phyloP scores from a whole-genome alignment of 306 rosid genomes.

The Amphicarpaea edgeworthii region DNA sequence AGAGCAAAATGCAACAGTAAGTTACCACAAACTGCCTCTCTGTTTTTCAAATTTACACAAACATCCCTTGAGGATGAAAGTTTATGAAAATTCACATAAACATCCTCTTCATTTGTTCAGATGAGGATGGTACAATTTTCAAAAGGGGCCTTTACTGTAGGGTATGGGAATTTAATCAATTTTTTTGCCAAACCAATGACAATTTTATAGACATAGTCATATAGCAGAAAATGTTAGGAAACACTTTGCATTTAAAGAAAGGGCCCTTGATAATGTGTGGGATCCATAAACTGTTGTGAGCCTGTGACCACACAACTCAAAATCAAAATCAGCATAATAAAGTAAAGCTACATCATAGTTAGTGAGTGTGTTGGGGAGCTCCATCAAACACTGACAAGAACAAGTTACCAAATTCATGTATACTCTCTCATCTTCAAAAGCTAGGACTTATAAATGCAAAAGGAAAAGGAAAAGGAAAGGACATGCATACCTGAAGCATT shows the following conservation, averaged over 20 bases:
- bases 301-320: constrained; percentile 42
- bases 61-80: not conserved
- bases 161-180: not conserved
- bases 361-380: constrained; percentile 27
- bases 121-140: constrained; percentile 12
- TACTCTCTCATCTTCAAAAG: constrained; percentile 23
- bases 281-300: constrained; percentile 34
- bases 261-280: constrained; percentile 24
- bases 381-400: constrained; percentile 37
- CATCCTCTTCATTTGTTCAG: not conserved
- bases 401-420: constrained; percentile 33
- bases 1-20: not conserved
- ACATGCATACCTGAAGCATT: constrained; percentile 81
- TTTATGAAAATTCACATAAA: not conserved
- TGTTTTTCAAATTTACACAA: not conserved
- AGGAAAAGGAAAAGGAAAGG: constrained; percentile 16
- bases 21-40: not conserved
- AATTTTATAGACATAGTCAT: not conserved
- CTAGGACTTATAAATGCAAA: constrained; percentile 29
- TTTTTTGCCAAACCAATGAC: not conserved
- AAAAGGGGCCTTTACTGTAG: constrained; percentile 1
- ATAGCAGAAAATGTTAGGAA: constrained; percentile 7
- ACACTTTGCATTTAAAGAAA: not conserved
- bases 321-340: constrained; percentile 40
- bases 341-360: constrained; percentile 32